Base-by-base conservation (phyloP, 345 rosid genomes). In the Cardamine chenopodiifolia region DNA sequence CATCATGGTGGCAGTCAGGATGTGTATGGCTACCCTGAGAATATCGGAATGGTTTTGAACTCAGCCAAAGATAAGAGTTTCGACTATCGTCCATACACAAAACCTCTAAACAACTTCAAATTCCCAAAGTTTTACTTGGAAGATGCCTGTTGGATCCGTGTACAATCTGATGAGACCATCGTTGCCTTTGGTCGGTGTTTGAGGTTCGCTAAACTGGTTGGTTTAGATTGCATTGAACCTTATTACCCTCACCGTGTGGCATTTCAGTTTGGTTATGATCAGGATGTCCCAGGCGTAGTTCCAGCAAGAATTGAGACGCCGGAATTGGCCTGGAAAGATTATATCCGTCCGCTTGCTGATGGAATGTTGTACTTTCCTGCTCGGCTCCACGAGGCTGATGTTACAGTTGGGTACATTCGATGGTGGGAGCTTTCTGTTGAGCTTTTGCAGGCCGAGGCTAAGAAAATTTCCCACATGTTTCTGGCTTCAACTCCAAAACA, bases 171-270 rank as follows among this genome's bases (percentile, higher is more conserved):
- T 53, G 79, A 74, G 67, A 39, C 37, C 28, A 47, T 70, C 29
- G 60, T 64, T 53, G 56, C 82, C 6, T 64, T 74, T 74, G 79
- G 60, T 23, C 72, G 79, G 10, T 79, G 82, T 32, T 70, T 79
- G 70, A 74, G 79, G 62, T 75, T 64, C 8, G 67, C 70, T 34
- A 79, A 74, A 58, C 69, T 79, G 4, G 79, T 79, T 45, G 82
- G 76, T 63, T 12, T 64, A 45, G 47, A 74, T 29, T 74, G 79
- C 14, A 17, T 70, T 48, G 76, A 79, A 19, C 76, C 76, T 55
- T 79, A 79, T 79, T 74, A 68, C 26, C 76, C 82, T 12, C 82
- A 70, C 52, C 76, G 82, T 39, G 82, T 79, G 34, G 79, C 79
- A 3, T 62, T 79, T 69, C 82, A 79, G 26, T 79, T 79, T 64